A percentile compares a stretch with the other conserved stretches of the same genome.
Conservation (phyloP, 208 protist genomes). For the Leishmania turanica region DNA sequence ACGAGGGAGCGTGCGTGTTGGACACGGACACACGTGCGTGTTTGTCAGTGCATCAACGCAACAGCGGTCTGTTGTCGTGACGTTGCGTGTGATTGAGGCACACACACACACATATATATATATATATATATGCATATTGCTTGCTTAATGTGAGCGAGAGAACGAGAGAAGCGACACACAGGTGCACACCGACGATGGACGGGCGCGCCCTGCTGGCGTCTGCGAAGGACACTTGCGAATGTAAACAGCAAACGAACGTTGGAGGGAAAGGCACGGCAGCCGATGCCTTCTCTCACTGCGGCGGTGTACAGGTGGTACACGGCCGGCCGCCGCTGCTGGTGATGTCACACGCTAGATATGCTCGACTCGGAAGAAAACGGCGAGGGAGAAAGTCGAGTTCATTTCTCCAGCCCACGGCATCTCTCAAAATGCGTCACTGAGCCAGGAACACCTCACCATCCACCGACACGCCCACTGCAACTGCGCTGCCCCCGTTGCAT, state of each 20-base stretch:
- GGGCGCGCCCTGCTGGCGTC: neutral
- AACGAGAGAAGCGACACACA: neutral
- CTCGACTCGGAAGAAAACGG: neutral
- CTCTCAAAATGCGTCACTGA: slow-evolving; percentile 24
- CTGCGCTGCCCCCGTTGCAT: slow-evolving; percentile 31
- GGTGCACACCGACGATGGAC: neutral
- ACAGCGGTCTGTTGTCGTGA: too few species aligned
- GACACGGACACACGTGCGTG: neutral
- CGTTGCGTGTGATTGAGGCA: too few species aligned
- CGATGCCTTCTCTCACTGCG: neutral
- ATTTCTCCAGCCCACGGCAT: neutral
- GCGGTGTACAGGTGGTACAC: neutral
- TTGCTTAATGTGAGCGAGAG: neutral
- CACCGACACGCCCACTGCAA: slow-evolving; percentile 71
- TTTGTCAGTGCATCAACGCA: neutral
- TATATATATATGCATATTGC: too few species aligned
- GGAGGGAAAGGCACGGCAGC: neutral
- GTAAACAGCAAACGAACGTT: neutral
- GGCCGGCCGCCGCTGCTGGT: neutral
- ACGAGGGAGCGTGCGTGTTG: neutral
- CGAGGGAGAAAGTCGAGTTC: neutral
- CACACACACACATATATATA: too few species aligned
- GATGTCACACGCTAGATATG: neutral
- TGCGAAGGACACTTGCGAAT: neutral
- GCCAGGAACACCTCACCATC: slow-evolving; percentile 71